A percentile compares a stretch with the other conserved stretches of the same genome.
Evolutionary conservation across 768 basidiomycete genomes (phyloP).

Genomic region (Auricularia auricula-judae): DNA sequence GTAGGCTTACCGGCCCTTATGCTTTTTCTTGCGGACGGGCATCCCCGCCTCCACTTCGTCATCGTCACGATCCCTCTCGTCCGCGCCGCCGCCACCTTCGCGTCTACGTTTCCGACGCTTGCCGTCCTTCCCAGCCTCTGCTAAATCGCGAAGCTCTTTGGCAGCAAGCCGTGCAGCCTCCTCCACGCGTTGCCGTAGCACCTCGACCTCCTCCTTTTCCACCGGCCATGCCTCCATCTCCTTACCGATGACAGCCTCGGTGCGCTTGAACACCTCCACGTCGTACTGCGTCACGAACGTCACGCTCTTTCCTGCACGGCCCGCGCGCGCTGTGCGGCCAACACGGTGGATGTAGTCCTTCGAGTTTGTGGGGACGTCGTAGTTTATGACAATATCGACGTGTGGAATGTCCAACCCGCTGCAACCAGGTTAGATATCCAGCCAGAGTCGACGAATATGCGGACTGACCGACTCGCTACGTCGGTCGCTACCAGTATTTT

Average conservation of each 20-base stretch:
- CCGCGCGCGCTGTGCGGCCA: slow-evolving; percentile 93
- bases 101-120: slow-evolving; percentile 39
- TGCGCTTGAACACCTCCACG: slow-evolving; percentile 89
- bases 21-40: slow-evolving; percentile 46
- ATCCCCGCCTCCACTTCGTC: slow-evolving; percentile 87
- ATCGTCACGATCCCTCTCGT: slow-evolving; percentile 85
- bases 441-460: not conserved
- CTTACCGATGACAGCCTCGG: slow-evolving; percentile 85
- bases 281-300: slow-evolving; percentile 99
- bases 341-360: slow-evolving; percentile 99
- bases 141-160: slow-evolving; percentile 72
- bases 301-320: slow-evolving; percentile 92
- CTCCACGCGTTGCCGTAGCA: slow-evolving; percentile 79
- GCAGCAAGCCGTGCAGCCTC: slow-evolving; percentile 70
- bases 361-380: slow-evolving; percentile 93
- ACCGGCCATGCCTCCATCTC: slow-evolving; percentile 84
- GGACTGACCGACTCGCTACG: slow-evolving; percentile 74
- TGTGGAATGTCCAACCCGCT: slow-evolving; percentile 93
- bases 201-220: slow-evolving; percentile 78
- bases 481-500: slow-evolving; percentile 92
- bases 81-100: slow-evolving; percentile 38
- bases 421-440: not conserved
- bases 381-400: slow-evolving; percentile 96
- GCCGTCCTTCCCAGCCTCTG: slow-evolving; percentile 35
- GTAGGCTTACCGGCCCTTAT: slow-evolving; percentile 4